A percentile compares a stretch with the other conserved stretches of the same genome.
These are phyloP conservation scores for Rubia balearica DNA, from an alignment of 305 asterid genomes.

Conservation along the genomic window DNA sequence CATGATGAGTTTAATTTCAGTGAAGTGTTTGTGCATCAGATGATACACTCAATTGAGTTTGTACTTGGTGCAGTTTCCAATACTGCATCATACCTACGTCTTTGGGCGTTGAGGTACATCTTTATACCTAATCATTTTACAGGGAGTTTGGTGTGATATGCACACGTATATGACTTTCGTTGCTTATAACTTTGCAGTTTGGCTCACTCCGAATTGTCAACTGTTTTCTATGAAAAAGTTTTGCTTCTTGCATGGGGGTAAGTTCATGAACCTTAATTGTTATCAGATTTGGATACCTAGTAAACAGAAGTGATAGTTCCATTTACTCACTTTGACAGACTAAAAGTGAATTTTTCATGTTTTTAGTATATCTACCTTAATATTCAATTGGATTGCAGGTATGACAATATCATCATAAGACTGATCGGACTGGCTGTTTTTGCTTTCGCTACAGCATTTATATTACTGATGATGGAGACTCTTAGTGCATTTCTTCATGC, in stretches of 20 bases:
- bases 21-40: constrained; percentile 95
- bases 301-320: neutral
- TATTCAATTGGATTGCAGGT: constrained; percentile 40
- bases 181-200: constrained; percentile 43
- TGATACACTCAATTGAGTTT: constrained; percentile 95
- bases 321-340: neutral
- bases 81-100: constrained; percentile 93
- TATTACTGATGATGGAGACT: constrained; percentile 95
- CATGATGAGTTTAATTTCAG: constrained; percentile 79
- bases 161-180: neutral
- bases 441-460: constrained; percentile 82
- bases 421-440: constrained; percentile 76
- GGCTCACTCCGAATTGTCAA: constrained; percentile 95
- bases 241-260: constrained; percentile 97
- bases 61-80: constrained; percentile 97
- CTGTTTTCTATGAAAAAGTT: constrained; percentile 92
- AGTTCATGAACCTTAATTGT: constrained; percentile 21
- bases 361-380: neutral
- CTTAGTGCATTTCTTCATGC: constrained; percentile 98
- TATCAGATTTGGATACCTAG: neutral
- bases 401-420: constrained; percentile 62
- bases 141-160: neutral
- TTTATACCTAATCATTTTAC: neutral
- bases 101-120: constrained; percentile 91
- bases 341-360: neutral